Evolutionary conservation across 331 rosid genomes (phyloP).

Genomic region (Stylosanthes scabra): DNA sequence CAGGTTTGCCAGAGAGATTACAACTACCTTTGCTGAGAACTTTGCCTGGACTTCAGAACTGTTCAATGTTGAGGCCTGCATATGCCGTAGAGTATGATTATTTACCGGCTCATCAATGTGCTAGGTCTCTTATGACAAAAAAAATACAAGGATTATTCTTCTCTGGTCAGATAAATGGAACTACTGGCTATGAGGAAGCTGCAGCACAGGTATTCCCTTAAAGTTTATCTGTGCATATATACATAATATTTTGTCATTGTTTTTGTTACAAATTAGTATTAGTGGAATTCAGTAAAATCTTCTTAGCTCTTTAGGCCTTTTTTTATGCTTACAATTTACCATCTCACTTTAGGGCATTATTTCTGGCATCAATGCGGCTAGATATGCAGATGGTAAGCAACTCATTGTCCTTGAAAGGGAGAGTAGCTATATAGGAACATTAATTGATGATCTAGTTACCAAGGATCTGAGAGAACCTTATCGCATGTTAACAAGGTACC

Average conservation of each 20-base stretch:
- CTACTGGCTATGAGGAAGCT: constrained; percentile 99
- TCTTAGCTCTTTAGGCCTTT: constrained; percentile 29
- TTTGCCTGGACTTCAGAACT: constrained; percentile 96
- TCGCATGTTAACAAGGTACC: constrained; percentile 95
- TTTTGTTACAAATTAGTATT: constrained; percentile 6
- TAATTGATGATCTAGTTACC: constrained; percentile 94
- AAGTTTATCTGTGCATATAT: constrained; percentile 26
- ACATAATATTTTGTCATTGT: background rate
- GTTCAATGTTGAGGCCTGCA: constrained; percentile 99
- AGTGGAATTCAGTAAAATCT: constrained; percentile 21
- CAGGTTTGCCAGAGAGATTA: constrained; percentile 95
- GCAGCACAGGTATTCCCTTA: constrained; percentile 82
- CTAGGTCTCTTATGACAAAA: constrained; percentile 96
- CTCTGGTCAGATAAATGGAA: constrained; percentile 99
- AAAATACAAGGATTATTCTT: constrained; percentile 92
- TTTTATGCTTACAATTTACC: constrained; percentile 21
- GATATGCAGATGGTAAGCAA: constrained; percentile 84
- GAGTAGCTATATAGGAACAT: constrained; percentile 90
- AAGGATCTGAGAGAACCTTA: constrained; percentile 99
- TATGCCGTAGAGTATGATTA: constrained; percentile 98
- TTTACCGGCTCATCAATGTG: constrained; percentile 94
- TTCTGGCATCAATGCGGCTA: constrained; percentile 95
- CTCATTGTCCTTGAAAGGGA: constrained; percentile 95
- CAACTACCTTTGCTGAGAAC: constrained; percentile 95
- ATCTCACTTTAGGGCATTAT: constrained; percentile 69